These are phyloP conservation scores for Geranomyces michiganensis DNA, from an alignment of 192 early-diverging fungal species.

Conservation along the genomic window DNA sequence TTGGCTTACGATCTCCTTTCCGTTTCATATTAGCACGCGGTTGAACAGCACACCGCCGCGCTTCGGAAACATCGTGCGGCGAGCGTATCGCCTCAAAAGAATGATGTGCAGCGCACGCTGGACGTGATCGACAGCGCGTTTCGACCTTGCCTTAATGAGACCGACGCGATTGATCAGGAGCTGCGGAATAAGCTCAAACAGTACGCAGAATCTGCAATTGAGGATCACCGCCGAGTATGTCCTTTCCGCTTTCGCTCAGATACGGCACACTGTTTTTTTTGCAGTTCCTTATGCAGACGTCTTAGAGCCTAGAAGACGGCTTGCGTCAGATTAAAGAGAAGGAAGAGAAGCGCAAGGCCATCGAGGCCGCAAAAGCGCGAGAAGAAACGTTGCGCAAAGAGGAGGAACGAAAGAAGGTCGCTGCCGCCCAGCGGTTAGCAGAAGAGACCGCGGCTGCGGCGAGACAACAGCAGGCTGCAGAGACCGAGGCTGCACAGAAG, in stretches of 20 bases:
- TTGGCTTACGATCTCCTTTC: too few relatives aligned
- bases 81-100: not conserved
- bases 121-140: not conserved
- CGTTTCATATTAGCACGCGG: not conserved
- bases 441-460: constrained; percentile 12
- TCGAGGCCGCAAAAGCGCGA: not conserved
- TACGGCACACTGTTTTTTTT: not conserved
- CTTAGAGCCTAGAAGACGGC: not conserved
- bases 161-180: not conserved
- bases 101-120: not conserved
- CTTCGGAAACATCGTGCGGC: not conserved
- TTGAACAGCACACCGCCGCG: not conserved
- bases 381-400: not conserved
- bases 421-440: constrained; percentile 14
- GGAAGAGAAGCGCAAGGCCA: not conserved
- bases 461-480: constrained; percentile 6
- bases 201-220: not conserved
- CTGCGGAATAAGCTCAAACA: not conserved
- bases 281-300: not conserved
- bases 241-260: not conserved
- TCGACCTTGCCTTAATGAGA: not conserved
- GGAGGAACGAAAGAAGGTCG: constrained; percentile 20
- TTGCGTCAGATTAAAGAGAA: not conserved
- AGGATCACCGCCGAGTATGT: not conserved
- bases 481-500: not conserved